Evolutionary conservation across 1,139 yeast genomes (phyloP).

Genomic region (Suhomyces bolitotheri): DNA sequence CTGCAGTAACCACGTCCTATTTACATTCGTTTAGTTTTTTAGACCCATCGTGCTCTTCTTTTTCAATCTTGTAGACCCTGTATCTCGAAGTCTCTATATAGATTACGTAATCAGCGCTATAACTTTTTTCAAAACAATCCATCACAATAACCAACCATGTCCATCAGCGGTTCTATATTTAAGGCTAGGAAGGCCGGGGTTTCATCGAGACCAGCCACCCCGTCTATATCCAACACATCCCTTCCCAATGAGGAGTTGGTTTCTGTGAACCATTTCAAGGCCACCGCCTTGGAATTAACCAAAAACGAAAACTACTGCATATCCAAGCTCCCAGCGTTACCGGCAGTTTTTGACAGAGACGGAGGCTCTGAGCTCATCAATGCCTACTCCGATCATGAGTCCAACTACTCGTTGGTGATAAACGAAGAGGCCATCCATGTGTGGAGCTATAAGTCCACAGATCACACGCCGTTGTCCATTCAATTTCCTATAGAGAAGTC

Average conservation of each 20-base stretch:
- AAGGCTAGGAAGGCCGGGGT: constrained; percentile 11
- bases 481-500: constrained; percentile 39
- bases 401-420: constrained; percentile 57
- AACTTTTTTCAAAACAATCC: constrained; percentile 6
- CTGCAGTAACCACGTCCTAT: too few species aligned
- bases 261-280: constrained; percentile 3
- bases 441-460: constrained; percentile 69
- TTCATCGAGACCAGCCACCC: constrained; percentile 4
- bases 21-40: too few species aligned
- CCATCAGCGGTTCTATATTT: constrained; percentile 11
- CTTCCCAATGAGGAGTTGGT: background rate
- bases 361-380: constrained; percentile 24
- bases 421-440: constrained; percentile 56
- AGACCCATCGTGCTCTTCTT: too few species aligned
- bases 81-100: too few species aligned
- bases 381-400: constrained; percentile 55
- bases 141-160: constrained; percentile 4
- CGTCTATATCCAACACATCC: background rate
- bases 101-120: constrained; percentile 4
- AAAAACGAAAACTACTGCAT: constrained; percentile 62
- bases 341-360: constrained; percentile 39
- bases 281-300: constrained; percentile 49
- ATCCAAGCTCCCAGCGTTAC: constrained; percentile 58
- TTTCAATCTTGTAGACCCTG: too few species aligned
- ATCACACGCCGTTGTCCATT: constrained; percentile 56